These are phyloP conservation scores for Paracoccidioides brasiliensis DNA, from an alignment of 2,329 filamentous ascomycete species.

Conservation along the genomic window DNA sequence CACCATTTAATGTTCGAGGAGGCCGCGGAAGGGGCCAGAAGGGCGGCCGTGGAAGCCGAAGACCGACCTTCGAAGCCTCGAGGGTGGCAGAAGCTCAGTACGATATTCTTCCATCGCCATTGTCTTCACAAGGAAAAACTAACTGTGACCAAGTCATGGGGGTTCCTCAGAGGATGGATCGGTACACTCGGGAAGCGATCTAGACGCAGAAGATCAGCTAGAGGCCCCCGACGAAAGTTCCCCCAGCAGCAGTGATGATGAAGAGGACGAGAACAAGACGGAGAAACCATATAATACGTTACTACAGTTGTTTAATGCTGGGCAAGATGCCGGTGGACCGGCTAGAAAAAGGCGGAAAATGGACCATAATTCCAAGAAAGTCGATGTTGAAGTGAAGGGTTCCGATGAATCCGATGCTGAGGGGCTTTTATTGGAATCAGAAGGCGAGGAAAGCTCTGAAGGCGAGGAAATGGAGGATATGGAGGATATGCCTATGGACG, in stretches of 20 bases:
- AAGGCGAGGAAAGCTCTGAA: conserved; percentile 33
- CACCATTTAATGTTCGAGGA: conserved; percentile 9
- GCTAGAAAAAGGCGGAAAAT: conserved; percentile 43
- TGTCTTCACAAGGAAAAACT: background rate
- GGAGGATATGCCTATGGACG: conserved; percentile 20
- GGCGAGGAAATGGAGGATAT: conserved; percentile 35
- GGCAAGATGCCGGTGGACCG: conserved; percentile 30
- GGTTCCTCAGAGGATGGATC: background rate
- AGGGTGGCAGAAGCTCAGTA: conserved; percentile 1
- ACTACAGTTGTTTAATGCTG: conserved; percentile 41
- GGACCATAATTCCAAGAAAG: conserved; percentile 21
- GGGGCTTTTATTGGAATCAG: conserved; percentile 17
- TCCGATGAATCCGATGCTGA: conserved; percentile 28
- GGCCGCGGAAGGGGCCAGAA: conserved; percentile 22
- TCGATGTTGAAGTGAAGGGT: conserved; percentile 19
- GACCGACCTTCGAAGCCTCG: conserved; percentile 1
- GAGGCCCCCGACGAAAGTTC: conserved; percentile 10
- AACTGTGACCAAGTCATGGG: background rate
- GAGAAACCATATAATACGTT: conserved; percentile 43
- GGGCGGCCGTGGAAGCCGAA: conserved; percentile 11
- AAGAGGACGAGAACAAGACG: conserved; percentile 25
- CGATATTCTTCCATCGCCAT: background rate
- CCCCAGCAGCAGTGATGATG: conserved; percentile 26
- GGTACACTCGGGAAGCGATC: background rate
- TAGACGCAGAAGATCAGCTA: conserved; percentile 4